Percentiles rank a stretch among this genome's conserved stretches.
Evolutionary conservation across 441 rosid species (phyloP).

Genomic region (Hura crepitans): DNA sequence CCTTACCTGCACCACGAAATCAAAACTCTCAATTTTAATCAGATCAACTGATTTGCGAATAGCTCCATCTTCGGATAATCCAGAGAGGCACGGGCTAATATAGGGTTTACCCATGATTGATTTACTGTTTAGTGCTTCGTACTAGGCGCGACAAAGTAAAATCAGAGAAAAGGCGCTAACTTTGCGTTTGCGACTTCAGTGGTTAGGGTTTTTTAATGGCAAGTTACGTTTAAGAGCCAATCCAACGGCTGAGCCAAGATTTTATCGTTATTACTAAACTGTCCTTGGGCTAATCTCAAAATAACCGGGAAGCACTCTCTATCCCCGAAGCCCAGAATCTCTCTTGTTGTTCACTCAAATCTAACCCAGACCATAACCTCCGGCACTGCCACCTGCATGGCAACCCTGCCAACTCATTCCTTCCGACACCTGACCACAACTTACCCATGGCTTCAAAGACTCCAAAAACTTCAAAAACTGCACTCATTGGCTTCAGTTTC

Average conservation of each 20-base stretch:
- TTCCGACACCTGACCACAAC: conserved; percentile 34
- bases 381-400: conserved; percentile 18
- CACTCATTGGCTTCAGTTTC: conserved; percentile 38
- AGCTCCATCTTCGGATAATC: neutral
- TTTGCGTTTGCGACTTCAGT: neutral
- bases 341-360: neutral
- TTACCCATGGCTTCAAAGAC: conserved; percentile 31
- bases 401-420: conserved; percentile 34
- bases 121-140: neutral
- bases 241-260: too few species aligned
- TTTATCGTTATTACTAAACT: too few species aligned
- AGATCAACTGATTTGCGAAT: neutral
- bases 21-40: neutral
- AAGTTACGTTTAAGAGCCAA: too few species aligned
- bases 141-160: neutral
- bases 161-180: neutral
- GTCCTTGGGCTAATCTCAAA: too few species aligned
- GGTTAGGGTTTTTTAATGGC: neutral
- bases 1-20: conserved; percentile 44
- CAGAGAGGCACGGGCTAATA: neutral
- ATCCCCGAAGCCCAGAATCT: neutral
- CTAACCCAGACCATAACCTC: neutral
- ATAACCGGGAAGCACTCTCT: neutral
- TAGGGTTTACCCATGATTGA: conserved; percentile 3
- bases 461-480: conserved; percentile 16